Evolutionary conservation across 208 protist genomes (phyloP).

Genomic region (Leishmania martiniquensis): DNA sequence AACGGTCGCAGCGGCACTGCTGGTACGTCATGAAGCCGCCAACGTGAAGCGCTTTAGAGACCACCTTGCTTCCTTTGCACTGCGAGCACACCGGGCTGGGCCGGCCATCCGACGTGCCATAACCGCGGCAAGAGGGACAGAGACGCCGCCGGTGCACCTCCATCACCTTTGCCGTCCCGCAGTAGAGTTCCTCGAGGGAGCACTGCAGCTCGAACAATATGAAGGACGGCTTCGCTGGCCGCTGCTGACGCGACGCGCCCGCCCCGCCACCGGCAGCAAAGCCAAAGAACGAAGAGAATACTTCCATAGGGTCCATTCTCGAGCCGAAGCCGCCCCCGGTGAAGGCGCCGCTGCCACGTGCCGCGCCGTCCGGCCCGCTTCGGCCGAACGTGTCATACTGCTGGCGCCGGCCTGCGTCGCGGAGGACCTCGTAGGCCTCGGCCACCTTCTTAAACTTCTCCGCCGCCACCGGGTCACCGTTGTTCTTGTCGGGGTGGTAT

Average conservation of each 20-base stretch:
- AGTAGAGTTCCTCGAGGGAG: constrained; percentile 97
- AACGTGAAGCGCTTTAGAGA: constrained; percentile 87
- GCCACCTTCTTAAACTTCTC: constrained; percentile 88
- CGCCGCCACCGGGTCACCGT: constrained; percentile 59
- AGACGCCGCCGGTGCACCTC: constrained; percentile 67
- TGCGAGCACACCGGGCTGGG: constrained; percentile 62
- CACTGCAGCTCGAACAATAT: constrained; percentile 91
- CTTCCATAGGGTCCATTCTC: constrained; percentile 81
- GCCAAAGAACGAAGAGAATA: constrained; percentile 87
- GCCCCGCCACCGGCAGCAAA: constrained; percentile 58
- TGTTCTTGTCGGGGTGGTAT: constrained; percentile 93
- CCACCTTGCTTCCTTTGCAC: constrained; percentile 88
- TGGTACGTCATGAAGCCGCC: constrained; percentile 94
- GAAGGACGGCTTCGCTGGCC: constrained; percentile 88
- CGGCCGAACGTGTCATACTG: constrained; percentile 93
- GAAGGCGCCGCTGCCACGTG: constrained; percentile 20
- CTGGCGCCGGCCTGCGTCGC: constrained; percentile 86
- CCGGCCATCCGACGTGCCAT: constrained; percentile 47
- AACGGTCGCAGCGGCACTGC: constrained; percentile 86
- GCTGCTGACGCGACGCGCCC: constrained; percentile 40
- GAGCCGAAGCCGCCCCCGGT: constrained; percentile 32
- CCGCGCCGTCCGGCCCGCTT: constrained; percentile 89
- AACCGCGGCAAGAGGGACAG: constrained; percentile 73
- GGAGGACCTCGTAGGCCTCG: constrained; percentile 96
- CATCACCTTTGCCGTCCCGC: constrained; percentile 94